These are phyloP conservation scores for Pyrus hybrid DNA, from an alignment of 331 rosid species.

Conservation along the genomic window DNA sequence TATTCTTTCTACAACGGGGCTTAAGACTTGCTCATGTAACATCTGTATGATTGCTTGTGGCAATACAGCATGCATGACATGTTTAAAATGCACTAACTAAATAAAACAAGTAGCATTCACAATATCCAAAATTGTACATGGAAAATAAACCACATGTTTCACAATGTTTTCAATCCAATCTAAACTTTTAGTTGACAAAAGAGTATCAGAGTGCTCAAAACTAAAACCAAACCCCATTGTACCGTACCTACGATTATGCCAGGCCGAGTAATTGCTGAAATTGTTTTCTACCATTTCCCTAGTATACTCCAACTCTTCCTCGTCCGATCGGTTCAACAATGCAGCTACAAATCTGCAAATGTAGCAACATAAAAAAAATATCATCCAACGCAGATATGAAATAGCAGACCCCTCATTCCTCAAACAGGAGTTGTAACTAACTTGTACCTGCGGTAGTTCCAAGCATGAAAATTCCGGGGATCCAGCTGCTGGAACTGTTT, in stretches of 20 bases:
- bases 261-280: conserved; percentile 83
- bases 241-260: conserved; percentile 81
- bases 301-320: conserved; percentile 66
- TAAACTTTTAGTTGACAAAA: background rate
- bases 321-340: conserved; percentile 57
- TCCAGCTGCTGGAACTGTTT: conserved; percentile 54
- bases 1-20: background rate
- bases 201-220: background rate
- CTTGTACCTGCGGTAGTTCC: conserved; percentile 75
- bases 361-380: background rate
- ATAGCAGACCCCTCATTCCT: background rate
- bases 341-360: conserved; percentile 56
- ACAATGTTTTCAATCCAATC: background rate
- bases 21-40: background rate
- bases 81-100: background rate
- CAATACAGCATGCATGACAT: background rate
- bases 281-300: conserved; percentile 56
- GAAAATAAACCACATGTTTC: background rate
- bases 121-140: background rate
- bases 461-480: conserved; percentile 80
- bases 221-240: background rate
- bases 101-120: background rate
- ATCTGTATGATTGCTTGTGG: background rate
- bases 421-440: background rate
- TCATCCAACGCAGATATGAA: background rate